Evolutionary conservation across 2,329 filamentous ascomycete genomes (phyloP).

Genomic region (Paecilomyces sp.): DNA sequence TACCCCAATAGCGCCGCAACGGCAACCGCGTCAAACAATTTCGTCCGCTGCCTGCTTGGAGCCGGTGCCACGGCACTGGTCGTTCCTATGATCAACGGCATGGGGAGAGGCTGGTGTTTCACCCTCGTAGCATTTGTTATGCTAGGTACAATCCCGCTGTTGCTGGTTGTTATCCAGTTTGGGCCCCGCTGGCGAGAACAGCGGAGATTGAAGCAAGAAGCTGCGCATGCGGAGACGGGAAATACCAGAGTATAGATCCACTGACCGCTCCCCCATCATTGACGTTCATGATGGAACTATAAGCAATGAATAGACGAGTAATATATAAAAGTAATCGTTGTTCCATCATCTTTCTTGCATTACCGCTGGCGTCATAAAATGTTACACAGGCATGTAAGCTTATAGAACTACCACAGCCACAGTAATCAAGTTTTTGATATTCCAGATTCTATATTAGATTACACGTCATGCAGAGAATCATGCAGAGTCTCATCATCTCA

Average conservation of each 20-base stretch:
- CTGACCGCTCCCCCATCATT: not conserved
- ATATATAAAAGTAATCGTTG: not conserved
- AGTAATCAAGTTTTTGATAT: not conserved
- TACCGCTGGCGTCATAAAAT: not conserved
- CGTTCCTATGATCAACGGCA: constrained; percentile 32
- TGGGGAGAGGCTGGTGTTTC: constrained; percentile 27
- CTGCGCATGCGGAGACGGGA: constrained; percentile 7
- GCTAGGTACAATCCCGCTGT: constrained; percentile 30
- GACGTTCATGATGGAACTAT: not conserved
- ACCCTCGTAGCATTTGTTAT: constrained; percentile 37
- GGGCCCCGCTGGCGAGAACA: constrained; percentile 40
- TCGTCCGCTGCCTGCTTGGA: constrained; percentile 37
- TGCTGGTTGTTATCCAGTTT: constrained; percentile 32
- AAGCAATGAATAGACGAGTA: not conserved
- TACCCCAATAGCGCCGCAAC: constrained; percentile 35
- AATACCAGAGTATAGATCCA: not conserved
- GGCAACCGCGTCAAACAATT: constrained; percentile 38
- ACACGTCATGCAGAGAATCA: not conserved
- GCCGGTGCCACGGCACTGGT: constrained; percentile 37
- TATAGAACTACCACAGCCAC: not conserved
- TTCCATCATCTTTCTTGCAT: not conserved
- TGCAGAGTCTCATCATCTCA: not conserved
- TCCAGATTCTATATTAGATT: not conserved
- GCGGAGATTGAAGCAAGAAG: constrained; percentile 22
- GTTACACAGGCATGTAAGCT: not conserved